Evolutionary conservation across 176 grass and related monocot genomes (phyloP), one percentile per base, ranked within the genome.

Genomic region (Oryza rufipogon): DNA sequence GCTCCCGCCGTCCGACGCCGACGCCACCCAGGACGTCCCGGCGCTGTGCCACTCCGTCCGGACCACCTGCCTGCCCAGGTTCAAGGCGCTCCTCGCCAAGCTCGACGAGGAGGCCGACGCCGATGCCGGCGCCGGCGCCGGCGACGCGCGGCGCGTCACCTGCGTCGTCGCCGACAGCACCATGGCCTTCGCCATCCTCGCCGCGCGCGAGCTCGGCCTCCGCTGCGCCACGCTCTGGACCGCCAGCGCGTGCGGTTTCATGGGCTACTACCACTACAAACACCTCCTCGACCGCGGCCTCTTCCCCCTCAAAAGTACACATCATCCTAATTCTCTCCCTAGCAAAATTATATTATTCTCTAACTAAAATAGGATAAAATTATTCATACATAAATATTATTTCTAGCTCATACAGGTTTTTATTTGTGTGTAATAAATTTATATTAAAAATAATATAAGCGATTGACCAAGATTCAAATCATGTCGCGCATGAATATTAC

Each of bases 11-110:
- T 83, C 19, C 68, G 89, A 87, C 39, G 26, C 6, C 11, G 80
- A 90, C 22, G 89, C 80, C 69, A 87, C 75, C 0, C 89, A 90
- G 80, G 89, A 90, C 84, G 0, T 90, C 80, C 80, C 75, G 1
- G 19, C 84, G 14, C 80, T 90, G 30, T 90, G 89, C 80, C 7
- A 34, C 42, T 87, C 84, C 25, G 79, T 80, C 80, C 73, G 79
- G 73, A 87, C 84, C 80, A 87, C 80, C 74, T 70, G 52, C 84
- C 41, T 84, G 7, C 84, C 89, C 7, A 52, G 74, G 10, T 75
- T 90, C 84, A 86, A 75, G 80, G 70, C 9, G 20, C 84, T 90
- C 80, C 0, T 90, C 47, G 67, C 74, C 20, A 11, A 39, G 11
- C 38, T 90, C 74, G 9, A 74, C 75, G 16, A 38, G 9, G 74